Conservation (phyloP, 768 basidiomycete species). For the Tulasnella sp. region DNA sequence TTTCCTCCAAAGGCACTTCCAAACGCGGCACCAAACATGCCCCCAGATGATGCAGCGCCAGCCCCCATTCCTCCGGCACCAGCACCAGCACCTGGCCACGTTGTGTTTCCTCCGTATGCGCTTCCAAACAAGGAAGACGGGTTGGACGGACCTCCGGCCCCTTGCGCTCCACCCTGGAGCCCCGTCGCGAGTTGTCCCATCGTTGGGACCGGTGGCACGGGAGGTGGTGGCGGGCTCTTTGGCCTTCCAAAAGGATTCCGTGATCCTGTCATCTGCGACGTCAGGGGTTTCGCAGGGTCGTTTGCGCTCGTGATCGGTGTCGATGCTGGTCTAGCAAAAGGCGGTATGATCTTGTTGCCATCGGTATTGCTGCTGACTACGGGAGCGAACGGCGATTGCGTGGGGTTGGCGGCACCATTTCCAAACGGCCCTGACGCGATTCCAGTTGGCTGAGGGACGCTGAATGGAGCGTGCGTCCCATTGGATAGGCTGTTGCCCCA, state of each 20-base stretch:
- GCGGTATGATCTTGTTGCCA: constrained; percentile 5
- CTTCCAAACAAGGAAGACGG: constrained; percentile 21
- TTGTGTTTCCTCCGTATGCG: no score
- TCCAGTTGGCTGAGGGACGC: no score
- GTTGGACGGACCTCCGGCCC: constrained; percentile 3
- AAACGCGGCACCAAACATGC: constrained; percentile 39
- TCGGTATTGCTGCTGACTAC: neutral
- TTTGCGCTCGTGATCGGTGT: constrained; percentile 46
- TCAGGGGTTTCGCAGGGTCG: constrained; percentile 44
- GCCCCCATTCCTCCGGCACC: no score
- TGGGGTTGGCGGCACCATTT: neutral
- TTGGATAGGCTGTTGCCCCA: no score
- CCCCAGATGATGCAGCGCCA: neutral
- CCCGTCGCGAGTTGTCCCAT: constrained; percentile 67
- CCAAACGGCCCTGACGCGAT: no score
- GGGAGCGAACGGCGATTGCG: constrained; percentile 2
- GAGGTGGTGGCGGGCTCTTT: constrained; percentile 40
- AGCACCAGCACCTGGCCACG: no score
- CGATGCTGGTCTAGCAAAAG: constrained; percentile 45
- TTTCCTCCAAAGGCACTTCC: no score
- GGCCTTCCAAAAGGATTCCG: constrained; percentile 89
- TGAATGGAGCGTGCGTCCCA: neutral
- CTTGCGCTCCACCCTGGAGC: no score
- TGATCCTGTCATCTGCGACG: constrained; percentile 85
- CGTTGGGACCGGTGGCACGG: constrained; percentile 67